These are phyloP conservation scores for Sutorius australiensis DNA, from an alignment of 768 basidiomycete genomes.

Conservation along the genomic window DNA sequence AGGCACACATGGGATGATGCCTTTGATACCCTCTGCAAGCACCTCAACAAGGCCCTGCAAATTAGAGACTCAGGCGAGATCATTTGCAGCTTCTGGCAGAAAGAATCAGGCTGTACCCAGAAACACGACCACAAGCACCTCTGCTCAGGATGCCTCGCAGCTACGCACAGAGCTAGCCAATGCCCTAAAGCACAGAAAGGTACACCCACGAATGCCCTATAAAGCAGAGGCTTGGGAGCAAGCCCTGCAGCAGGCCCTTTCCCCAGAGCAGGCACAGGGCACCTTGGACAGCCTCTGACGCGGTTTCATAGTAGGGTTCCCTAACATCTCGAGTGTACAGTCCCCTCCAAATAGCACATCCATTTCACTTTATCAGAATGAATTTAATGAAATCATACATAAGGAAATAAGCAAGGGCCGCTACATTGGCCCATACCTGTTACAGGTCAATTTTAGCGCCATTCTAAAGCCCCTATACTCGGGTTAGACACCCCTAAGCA, in stretches of 20 bases:
- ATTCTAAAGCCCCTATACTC: no score
- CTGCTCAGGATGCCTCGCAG: background rate
- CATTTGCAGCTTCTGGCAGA: background rate
- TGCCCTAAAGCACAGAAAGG: background rate
- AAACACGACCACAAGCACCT: no score
- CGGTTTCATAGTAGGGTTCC: background rate
- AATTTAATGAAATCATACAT: background rate
- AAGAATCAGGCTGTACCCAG: background rate
- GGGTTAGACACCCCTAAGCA: no score
- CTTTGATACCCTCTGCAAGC: background rate
- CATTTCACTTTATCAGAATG: background rate
- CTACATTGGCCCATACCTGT: background rate
- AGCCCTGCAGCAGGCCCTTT: fast-evolving
- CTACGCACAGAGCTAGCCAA: background rate
- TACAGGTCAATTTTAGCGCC: no score
- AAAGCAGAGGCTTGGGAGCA: background rate
- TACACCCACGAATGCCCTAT: background rate
- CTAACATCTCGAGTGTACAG: background rate
- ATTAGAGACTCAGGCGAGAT: background rate
- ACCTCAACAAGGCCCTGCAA: background rate
- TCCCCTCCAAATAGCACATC: background rate
- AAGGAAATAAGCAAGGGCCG: background rate
- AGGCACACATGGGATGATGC: background rate
- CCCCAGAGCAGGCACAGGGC: fast-evolving
- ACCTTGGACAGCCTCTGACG: background rate